A percentile compares a stretch with the other conserved stretches of the same genome.
Evolutionary conservation across 306 rosid species (phyloP).

Genomic region (Datisca glomerata): DNA sequence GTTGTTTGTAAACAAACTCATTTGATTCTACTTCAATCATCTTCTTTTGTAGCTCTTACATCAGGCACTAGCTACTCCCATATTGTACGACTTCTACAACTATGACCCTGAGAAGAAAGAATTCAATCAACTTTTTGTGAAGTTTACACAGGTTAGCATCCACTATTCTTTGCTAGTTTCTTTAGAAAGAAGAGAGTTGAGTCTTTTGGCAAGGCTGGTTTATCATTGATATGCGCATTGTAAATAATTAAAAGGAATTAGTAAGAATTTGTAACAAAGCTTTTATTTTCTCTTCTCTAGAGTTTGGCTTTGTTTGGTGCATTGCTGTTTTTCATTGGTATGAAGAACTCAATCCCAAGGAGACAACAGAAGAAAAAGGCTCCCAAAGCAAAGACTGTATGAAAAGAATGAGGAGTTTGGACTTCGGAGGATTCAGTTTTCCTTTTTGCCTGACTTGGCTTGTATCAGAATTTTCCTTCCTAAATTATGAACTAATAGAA

Average conservation of each 20-base stretch:
- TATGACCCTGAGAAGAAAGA: conserved; percentile 30
- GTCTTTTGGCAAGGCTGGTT: conserved; percentile 3
- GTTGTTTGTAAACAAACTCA: background rate
- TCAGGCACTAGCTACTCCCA: conserved; percentile 49
- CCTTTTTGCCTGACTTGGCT: too few species aligned
- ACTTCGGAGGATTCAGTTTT: too few species aligned
- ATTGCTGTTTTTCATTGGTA: conserved; percentile 64
- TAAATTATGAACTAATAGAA: too few species aligned
- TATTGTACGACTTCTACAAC: conserved; percentile 76
- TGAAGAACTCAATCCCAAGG: conserved; percentile 59
- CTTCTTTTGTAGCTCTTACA: conserved; percentile 36
- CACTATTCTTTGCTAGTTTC: background rate
- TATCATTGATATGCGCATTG: background rate
- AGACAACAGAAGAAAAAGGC: conserved; percentile 59
- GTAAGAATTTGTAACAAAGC: too few species aligned
- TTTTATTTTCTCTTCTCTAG: too few species aligned
- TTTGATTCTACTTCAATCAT: background rate
- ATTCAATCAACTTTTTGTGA: conserved; percentile 34
- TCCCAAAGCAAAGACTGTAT: too few species aligned
- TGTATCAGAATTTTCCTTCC: too few species aligned
- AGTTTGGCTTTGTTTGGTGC: conserved; percentile 67
- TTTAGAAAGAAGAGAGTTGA: conserved; percentile 2
- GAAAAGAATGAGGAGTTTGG: too few species aligned
- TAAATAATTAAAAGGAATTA: too few species aligned
- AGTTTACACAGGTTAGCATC: conserved; percentile 58